phyloP scores from a whole-genome alignment of 192 early-diverging fungal species.

The Mortierella antarctica region DNA sequence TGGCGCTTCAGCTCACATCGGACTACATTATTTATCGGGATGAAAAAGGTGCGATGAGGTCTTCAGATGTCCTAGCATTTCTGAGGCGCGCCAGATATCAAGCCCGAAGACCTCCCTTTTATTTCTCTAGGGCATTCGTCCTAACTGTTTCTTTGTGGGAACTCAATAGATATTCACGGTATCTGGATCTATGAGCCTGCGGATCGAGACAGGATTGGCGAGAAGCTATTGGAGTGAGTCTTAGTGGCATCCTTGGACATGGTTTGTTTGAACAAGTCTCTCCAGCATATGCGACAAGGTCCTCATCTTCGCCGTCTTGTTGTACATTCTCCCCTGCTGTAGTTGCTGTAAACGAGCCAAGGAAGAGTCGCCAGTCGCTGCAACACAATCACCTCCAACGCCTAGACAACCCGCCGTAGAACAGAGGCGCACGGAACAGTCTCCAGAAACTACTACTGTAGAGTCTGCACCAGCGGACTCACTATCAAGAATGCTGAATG shows the following conservation, averaged over 20 bases:
- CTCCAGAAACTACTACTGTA: neutral
- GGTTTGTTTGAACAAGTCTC: neutral
- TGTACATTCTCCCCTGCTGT: neutral
- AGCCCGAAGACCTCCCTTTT: neutral
- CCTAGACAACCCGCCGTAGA: neutral
- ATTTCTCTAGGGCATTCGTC: neutral
- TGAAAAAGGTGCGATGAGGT: slow-evolving; percentile 62
- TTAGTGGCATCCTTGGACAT: neutral
- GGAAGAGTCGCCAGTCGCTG: neutral
- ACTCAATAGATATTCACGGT: slow-evolving; percentile 64
- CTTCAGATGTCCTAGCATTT: too few relatives aligned
- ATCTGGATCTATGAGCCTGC: slow-evolving; percentile 83
- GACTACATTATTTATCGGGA: slow-evolving; percentile 91
- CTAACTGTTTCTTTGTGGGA: neutral
- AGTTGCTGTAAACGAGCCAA: slow-evolving; percentile 43
- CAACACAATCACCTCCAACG: neutral
- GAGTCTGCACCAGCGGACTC: slow-evolving; percentile 16
- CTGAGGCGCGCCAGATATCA: too few relatives aligned
- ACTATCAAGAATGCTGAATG: slow-evolving; percentile 35
- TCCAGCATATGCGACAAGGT: too few relatives aligned
- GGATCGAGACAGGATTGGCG: slow-evolving; percentile 73
- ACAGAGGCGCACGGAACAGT: neutral
- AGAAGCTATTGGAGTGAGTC: slow-evolving; percentile 59
- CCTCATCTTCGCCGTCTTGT: too few relatives aligned
- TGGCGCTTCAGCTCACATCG: slow-evolving; percentile 82